Percentiles rank a stretch among this genome's conserved stretches.
phyloP scores from a whole-genome alignment of 805 yeast species.

The Aciculoconidium aculeatum region DNA sequence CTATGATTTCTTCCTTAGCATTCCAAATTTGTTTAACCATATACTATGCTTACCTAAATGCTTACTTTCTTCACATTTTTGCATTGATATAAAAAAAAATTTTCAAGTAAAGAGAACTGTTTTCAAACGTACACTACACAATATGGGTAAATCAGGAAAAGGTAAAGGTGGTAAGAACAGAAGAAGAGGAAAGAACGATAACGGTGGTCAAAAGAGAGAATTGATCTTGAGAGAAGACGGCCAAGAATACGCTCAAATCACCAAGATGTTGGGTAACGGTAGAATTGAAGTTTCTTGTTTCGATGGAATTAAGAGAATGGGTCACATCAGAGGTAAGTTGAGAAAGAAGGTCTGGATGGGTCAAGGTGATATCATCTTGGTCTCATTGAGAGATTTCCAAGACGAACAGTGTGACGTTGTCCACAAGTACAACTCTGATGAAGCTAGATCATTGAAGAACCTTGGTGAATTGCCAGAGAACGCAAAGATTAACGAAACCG shows the following conservation, averaged over 20 bases:
- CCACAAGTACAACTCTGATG: conserved; percentile 94
- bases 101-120: conserved; percentile 1
- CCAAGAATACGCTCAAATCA: conserved; percentile 97
- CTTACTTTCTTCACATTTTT: neutral
- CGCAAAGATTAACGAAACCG: conserved; percentile 96
- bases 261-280: conserved; percentile 98
- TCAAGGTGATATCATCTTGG: conserved; percentile 95
- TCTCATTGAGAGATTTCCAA: conserved; percentile 96
- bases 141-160: conserved; percentile 71
- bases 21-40: neutral
- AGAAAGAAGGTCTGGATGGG: conserved; percentile 99
- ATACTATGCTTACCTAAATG: neutral
- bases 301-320: conserved; percentile 90
- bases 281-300: conserved; percentile 93
- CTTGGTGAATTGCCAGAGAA: conserved; percentile 97
- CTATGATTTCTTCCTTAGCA: neutral
- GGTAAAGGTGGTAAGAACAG: conserved; percentile 91
- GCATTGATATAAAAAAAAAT: conserved; percentile 3
- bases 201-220: conserved; percentile 89
- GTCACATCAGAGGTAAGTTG: conserved; percentile 97
- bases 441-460: conserved; percentile 92
- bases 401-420: conserved; percentile 98
- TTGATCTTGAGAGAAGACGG: conserved; percentile 88
- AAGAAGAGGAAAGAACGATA: conserved; percentile 97
- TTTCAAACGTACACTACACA: neutral